Evolutionary conservation across 352 stramenopile species (phyloP).

Genomic region (Elongisporangium anandrum): DNA sequence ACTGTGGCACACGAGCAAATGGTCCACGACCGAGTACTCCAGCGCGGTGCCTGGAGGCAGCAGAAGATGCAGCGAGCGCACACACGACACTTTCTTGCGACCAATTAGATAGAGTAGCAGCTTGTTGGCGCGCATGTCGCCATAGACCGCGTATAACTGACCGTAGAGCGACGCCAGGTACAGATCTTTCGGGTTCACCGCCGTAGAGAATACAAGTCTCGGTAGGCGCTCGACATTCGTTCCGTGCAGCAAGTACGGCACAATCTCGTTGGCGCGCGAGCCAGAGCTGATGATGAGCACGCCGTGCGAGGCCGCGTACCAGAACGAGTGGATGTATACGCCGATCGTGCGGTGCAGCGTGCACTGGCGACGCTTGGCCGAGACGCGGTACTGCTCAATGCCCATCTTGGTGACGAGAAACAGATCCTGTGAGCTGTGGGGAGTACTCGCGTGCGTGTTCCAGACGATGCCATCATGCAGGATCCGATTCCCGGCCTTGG

Average conservation of each 20-base stretch:
- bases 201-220: slow-evolving; percentile 63
- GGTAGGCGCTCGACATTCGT: slow-evolving; percentile 61
- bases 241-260: slow-evolving; percentile 62
- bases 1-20: slow-evolving; percentile 79
- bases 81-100: slow-evolving; percentile 59
- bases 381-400: slow-evolving; percentile 75
- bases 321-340: slow-evolving; percentile 66
- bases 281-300: slow-evolving; percentile 70
- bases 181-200: slow-evolving; percentile 46
- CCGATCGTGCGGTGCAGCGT: slow-evolving; percentile 51
- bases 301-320: slow-evolving; percentile 56
- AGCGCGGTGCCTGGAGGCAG: slow-evolving; percentile 49
- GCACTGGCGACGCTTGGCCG: slow-evolving; percentile 46
- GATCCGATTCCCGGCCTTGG: slow-evolving; percentile 60
- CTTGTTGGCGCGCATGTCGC: slow-evolving; percentile 47
- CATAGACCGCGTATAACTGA: slow-evolving; percentile 61
- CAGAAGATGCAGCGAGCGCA: slow-evolving; percentile 70
- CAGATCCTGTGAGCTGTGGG: slow-evolving; percentile 58
- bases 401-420: slow-evolving; percentile 72
- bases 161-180: slow-evolving; percentile 67
- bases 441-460: slow-evolving; percentile 45
- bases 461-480: slow-evolving; percentile 54
- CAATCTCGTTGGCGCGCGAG: slow-evolving; percentile 71
- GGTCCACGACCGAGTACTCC: slow-evolving; percentile 78
- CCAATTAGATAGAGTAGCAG: slow-evolving; percentile 72